These are phyloP conservation scores for Tylopilus sp. DNA, from an alignment of 1,284 basidiomycete species.

Conservation along the genomic window DNA sequence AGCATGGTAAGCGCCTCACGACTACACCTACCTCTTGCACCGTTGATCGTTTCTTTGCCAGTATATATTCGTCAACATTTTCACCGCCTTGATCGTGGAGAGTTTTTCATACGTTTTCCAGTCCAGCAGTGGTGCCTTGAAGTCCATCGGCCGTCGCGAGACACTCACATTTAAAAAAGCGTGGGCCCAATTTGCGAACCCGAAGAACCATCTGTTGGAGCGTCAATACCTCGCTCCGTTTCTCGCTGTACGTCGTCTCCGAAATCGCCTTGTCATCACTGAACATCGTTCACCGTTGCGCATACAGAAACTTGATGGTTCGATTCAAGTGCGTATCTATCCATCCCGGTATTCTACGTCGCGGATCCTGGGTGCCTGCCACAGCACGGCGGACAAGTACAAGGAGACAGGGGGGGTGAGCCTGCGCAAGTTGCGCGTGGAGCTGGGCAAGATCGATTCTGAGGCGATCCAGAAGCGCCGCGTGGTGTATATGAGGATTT, in stretches of 20 bases:
- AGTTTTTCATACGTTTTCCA: slow-evolving; percentile 97
- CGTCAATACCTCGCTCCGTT: slow-evolving; percentile 72
- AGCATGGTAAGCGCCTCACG: slow-evolving; percentile 71
- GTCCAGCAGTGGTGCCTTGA: slow-evolving; percentile 67
- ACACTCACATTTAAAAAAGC: slow-evolving; percentile 92
- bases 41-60: slow-evolving; percentile 28
- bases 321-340: slow-evolving; percentile 84
- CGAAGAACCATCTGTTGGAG: slow-evolving; percentile 76
- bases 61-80: slow-evolving; percentile 96
- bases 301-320: slow-evolving; percentile 64
- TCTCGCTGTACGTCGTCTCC: slow-evolving; percentile 61
- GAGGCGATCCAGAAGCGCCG: slow-evolving; percentile 59
- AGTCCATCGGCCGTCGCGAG: slow-evolving; percentile 81
- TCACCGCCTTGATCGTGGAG: slow-evolving; percentile 93
- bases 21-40: neutral
- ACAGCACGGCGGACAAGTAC: neutral
- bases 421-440: slow-evolving; percentile 56
- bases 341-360: slow-evolving; percentile 33
- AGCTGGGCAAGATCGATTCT: slow-evolving; percentile 65
- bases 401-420: slow-evolving; percentile 45
- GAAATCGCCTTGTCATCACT: neutral
- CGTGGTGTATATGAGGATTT: slow-evolving; percentile 68
- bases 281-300: neutral
- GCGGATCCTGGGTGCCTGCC: slow-evolving; percentile 27
- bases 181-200: slow-evolving; percentile 83